A percentile compares a stretch with the other conserved stretches of the same genome.
These are phyloP conservation scores for Croton setiger DNA, from an alignment of 441 rosid species.

Conservation along the genomic window DNA sequence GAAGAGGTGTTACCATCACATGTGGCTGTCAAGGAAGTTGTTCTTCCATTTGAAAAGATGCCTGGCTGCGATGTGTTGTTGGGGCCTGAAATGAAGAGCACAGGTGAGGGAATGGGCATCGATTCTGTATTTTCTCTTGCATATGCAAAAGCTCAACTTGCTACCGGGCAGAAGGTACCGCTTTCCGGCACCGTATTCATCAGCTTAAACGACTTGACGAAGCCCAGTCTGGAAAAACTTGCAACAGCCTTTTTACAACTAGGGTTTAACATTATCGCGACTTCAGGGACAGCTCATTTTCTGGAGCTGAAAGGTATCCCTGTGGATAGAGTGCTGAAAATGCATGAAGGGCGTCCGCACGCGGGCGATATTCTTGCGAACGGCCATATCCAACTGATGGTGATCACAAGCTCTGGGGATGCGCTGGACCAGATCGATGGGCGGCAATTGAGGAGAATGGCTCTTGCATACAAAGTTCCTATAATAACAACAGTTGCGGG, in stretches of 20 bases:
- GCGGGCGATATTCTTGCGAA: slow-evolving; percentile 95
- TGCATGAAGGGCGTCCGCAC: slow-evolving; percentile 95
- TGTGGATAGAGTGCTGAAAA: slow-evolving; percentile 75
- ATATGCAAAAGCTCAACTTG: slow-evolving; percentile 89
- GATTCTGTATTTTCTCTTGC: slow-evolving; percentile 63
- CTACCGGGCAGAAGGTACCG: slow-evolving; percentile 93
- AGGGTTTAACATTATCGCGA: slow-evolving; percentile 70
- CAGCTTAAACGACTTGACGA: slow-evolving; percentile 89
- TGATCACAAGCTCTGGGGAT: slow-evolving; percentile 92
- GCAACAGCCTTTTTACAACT: slow-evolving; percentile 69
- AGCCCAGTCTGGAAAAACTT: slow-evolving; percentile 70
- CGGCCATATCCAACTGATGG: slow-evolving; percentile 84
- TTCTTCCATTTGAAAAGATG: slow-evolving; percentile 89
- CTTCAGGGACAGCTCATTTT: slow-evolving; percentile 92
- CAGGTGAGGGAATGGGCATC: slow-evolving; percentile 97
- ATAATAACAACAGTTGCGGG: slow-evolving; percentile 87
- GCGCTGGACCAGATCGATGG: slow-evolving; percentile 86
- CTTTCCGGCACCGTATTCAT: slow-evolving; percentile 83
- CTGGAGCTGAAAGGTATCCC: slow-evolving; percentile 71
- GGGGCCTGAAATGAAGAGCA: slow-evolving; percentile 98
- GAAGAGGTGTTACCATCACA: slow-evolving; percentile 81
- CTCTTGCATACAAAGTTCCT: slow-evolving; percentile 91
- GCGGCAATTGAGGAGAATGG: slow-evolving; percentile 83
- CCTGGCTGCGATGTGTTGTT: slow-evolving; percentile 91
- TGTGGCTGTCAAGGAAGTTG: slow-evolving; percentile 93